Evolutionary conservation across 371 early-diverging fungal species (phyloP), one percentile per base, ranked within the genome.

Genomic region (Zychaea mexicana): DNA sequence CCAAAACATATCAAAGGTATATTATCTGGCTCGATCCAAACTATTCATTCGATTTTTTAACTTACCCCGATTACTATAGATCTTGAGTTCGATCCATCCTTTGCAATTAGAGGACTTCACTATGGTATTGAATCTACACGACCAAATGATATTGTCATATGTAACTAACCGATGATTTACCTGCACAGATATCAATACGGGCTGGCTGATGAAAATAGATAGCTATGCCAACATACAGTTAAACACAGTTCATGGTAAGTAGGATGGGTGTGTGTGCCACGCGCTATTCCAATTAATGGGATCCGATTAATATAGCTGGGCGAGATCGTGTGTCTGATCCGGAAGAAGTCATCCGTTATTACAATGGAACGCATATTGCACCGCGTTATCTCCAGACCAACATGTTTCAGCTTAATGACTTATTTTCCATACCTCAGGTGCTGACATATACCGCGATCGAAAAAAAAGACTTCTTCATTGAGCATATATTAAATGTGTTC

Each of bases 171-270:
- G n/a, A n/a, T n/a, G n/a, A n/a, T 30, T 6, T 13, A 22, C 21
- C 46, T 39, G 12, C n/a, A 19, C 61, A 80, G 86, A 87, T 64
- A 72, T 76, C 32, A 78, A 84, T 30, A 85, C 83, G 36, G 88
- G 89, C 6, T 89, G 86, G 86, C 59, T 89, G 55, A 86, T 89
- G 84, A 89, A 89, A 62, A 76, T 89, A 32, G 89, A 89, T 62
- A 81, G 83, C 31, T 82, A 79, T 73, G 85, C 81, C 42, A 89
- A 87, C 65, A 83, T 89, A 39, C 88, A 88, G 39, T 58, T 87
- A 39, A 87, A 86, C 62, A 85, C 88, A 0, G 81, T 89, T 0
- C 83, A 84, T 61, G 84, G 78, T 78, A 74, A 69, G 61, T 49
- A 22, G 24, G 3, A 4, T 1, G 24, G 19, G 3, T 19, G 1